Evolutionary conservation across 106 monocot species (phyloP).

Genomic region (Dendrobium chrysotoxum): DNA sequence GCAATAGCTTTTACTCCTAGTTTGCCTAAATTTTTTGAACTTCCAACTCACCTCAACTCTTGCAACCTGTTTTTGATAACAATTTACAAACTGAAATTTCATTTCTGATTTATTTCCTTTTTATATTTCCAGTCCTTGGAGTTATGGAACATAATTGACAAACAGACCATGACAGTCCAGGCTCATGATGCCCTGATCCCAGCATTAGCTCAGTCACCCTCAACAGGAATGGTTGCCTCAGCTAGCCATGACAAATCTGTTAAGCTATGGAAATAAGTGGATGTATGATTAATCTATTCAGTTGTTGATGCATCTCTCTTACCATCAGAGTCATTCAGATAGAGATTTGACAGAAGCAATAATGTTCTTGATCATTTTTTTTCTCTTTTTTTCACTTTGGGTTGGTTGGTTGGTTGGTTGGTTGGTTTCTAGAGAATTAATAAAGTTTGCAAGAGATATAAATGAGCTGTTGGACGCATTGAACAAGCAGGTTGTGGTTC

Average conservation of each 20-base stretch:
- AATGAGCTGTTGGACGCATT: neutral
- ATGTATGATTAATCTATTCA: neutral
- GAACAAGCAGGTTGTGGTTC: neutral
- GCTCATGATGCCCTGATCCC: slow-evolving; percentile 76
- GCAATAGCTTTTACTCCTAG: neutral
- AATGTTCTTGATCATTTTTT: neutral
- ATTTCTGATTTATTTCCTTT: neutral
- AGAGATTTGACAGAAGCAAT: neutral
- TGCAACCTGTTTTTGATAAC: neutral
- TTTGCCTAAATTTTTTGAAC: neutral
- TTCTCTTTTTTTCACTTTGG: neutral
- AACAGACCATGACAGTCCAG: slow-evolving; percentile 50
- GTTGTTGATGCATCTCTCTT: neutral
- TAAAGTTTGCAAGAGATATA: neutral
- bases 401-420: neutral
- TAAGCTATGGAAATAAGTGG: slow-evolving; percentile 81
- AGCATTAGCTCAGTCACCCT: slow-evolving; percentile 67
- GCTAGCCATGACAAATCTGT: slow-evolving; percentile 95
- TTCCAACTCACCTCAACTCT: too few relatives aligned
- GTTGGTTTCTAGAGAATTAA: neutral
- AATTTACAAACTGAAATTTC: neutral
- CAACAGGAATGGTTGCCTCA: slow-evolving; percentile 89
- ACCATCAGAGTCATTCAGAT: neutral
- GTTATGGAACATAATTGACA: slow-evolving; percentile 64
- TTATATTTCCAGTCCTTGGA: slow-evolving; percentile 54